phyloP scores from a whole-genome alignment of 1,284 basidiomycete species.

The Trichosporon sp. region DNA sequence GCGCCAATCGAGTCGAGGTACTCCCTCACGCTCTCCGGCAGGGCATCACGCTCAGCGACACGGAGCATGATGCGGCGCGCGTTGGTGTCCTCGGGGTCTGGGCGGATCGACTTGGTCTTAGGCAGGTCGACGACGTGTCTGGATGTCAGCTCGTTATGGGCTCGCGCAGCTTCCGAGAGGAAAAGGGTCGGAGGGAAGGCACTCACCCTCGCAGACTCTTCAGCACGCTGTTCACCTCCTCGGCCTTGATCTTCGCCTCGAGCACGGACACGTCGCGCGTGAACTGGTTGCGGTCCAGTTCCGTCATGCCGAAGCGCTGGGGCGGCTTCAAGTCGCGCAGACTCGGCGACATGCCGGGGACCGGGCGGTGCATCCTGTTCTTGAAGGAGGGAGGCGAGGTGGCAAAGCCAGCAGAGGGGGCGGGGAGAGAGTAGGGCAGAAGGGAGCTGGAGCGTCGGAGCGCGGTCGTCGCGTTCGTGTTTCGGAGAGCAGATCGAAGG shows the following conservation, averaged over 20 bases:
- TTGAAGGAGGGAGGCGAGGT: neutral
- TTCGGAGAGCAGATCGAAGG: neutral
- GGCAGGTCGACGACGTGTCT: constrained; percentile 68
- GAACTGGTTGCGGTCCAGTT: constrained; percentile 68
- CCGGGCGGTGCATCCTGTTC: neutral
- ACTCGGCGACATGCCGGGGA: constrained; percentile 12
- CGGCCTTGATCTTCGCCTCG: constrained; percentile 66
- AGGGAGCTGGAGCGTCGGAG: neutral
- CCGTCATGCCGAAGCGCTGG: constrained; percentile 47
- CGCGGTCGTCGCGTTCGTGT: neutral
- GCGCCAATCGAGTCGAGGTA: constrained; percentile 64
- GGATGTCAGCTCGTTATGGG: constrained; percentile 21
- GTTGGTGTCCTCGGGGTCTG: constrained; percentile 60
- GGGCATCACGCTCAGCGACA: constrained; percentile 65
- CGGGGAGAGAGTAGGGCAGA: too few species aligned
- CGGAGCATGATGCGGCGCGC: constrained; percentile 66
- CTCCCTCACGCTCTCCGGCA: constrained; percentile 63
- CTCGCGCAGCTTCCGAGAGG: neutral
- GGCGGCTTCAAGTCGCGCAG: constrained; percentile 43
- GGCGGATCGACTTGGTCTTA: constrained; percentile 65
- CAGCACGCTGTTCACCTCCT: constrained; percentile 63
- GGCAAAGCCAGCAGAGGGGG: neutral
- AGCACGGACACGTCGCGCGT: constrained; percentile 67
- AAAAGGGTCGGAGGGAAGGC: neutral
- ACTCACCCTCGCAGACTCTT: constrained; percentile 67